Evolutionary conservation across 352 stramenopile species (phyloP).

Genomic region (Elongisporangium prolatum): DNA sequence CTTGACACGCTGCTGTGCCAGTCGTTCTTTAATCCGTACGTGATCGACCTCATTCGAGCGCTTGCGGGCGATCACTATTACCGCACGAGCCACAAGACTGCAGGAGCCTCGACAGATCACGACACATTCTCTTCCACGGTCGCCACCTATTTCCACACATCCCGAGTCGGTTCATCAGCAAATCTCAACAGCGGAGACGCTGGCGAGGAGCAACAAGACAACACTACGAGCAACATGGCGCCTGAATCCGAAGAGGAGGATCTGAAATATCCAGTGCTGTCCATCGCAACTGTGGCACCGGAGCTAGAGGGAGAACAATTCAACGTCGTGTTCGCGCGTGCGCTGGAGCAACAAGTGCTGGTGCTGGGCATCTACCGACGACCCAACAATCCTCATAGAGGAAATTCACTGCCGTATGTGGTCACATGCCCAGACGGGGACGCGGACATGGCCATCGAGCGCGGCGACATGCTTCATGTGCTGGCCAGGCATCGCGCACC

Average conservation of each 20-base stretch:
- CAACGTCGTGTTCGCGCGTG: constrained; percentile 29
- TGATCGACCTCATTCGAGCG: constrained; percentile 48
- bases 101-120: constrained; percentile 7
- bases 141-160: constrained; percentile 19
- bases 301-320: constrained; percentile 36
- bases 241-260: constrained; percentile 1
- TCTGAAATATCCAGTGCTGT: constrained; percentile 25
- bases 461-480: constrained; percentile 35
- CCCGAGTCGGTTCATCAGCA: neutral
- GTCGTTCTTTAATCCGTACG: constrained; percentile 73
- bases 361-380: constrained; percentile 46
- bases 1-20: constrained; percentile 64
- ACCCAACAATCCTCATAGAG: constrained; percentile 21
- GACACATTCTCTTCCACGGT: constrained; percentile 23
- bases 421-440: constrained; percentile 39
- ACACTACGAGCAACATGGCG: neutral
- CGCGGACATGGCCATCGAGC: constrained; percentile 21
- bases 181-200: neutral
- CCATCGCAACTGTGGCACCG: constrained; percentile 16
- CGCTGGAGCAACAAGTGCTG: constrained; percentile 33
- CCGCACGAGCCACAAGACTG: constrained; percentile 2
- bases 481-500: constrained; percentile 20
- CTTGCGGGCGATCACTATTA: constrained; percentile 42
- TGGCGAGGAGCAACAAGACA: neutral
- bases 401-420: constrained; percentile 50